Evolutionary conservation across 106 monocot species (phyloP).

Genomic region (Chionographis japonica): DNA sequence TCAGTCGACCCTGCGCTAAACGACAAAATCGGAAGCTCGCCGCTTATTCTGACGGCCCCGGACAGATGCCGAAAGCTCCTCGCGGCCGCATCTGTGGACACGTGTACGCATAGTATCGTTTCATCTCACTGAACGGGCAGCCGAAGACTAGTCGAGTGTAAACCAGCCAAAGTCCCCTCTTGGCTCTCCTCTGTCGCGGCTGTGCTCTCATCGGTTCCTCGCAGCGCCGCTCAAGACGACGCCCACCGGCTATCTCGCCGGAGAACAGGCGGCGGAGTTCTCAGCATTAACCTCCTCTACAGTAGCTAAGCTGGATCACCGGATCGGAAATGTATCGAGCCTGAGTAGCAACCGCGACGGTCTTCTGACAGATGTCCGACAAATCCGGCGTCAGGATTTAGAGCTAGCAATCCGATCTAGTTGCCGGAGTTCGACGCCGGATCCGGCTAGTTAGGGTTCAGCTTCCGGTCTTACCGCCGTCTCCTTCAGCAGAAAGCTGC

Average conservation of each 20-base stretch:
- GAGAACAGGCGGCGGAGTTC: too few species aligned
- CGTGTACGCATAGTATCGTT: constrained; percentile 8
- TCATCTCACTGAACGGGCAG: neutral
- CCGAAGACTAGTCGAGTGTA: neutral
- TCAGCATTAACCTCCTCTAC: too few species aligned
- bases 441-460: neutral
- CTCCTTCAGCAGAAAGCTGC: too few species aligned
- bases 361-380: too few species aligned
- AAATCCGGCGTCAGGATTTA: too few species aligned
- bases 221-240: neutral
- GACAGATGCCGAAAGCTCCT: constrained; percentile 2
- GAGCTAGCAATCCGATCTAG: neutral
- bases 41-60: constrained; percentile 4
- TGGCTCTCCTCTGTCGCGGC: neutral
- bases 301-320: too few species aligned
- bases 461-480: too few species aligned
- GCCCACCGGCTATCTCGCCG: too few species aligned
- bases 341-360: too few species aligned
- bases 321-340: too few species aligned
- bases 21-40: constrained; percentile 15
- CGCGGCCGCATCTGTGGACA: neutral
- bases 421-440: neutral
- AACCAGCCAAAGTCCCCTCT: neutral
- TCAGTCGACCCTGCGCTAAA: neutral
- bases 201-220: neutral